Evolutionary conservation across 2,329 filamentous ascomycete genomes (phyloP).

Genomic region (Dactylonectria estremocensis): DNA sequence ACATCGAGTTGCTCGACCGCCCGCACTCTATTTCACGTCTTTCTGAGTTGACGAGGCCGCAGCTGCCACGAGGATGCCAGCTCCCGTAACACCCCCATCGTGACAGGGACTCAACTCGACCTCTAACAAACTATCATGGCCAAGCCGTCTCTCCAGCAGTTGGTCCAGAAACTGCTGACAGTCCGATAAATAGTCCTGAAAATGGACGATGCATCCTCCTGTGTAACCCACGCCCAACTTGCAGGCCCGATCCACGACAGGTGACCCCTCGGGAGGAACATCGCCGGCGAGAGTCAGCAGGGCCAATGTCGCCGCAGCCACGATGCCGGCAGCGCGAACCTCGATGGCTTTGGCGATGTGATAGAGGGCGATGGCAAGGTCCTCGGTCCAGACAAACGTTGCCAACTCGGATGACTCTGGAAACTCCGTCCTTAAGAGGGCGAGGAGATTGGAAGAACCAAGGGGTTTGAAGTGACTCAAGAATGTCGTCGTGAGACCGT

Average conservation of each 20-base stretch:
- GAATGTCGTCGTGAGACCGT: conserved; percentile 80
- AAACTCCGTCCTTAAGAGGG: conserved; percentile 67
- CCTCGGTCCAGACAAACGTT: conserved; percentile 74
- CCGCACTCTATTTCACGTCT: conserved; percentile 49
- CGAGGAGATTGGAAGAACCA: conserved; percentile 59
- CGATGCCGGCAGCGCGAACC: conserved; percentile 79
- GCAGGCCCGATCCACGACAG: conserved; percentile 43
- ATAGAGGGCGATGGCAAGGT: conserved; percentile 72
- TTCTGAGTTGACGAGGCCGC: conserved; percentile 55
- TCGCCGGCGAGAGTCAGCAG: conserved; percentile 79
- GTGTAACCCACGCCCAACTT: conserved; percentile 85
- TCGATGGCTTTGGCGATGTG: conserved; percentile 80
- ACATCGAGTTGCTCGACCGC: conserved; percentile 21
- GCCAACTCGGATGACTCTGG: conserved; percentile 61
- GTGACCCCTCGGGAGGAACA: conserved; percentile 60
- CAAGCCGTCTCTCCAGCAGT: conserved; percentile 57
- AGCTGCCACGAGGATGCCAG: conserved; percentile 72
- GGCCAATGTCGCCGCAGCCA: conserved; percentile 81
- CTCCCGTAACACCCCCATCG: conserved; percentile 74
- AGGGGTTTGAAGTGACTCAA: conserved; percentile 78
- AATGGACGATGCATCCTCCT: conserved; percentile 85
- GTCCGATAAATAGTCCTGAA: conserved; percentile 79
- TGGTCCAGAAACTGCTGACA: conserved; percentile 79
- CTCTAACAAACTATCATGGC: conserved; percentile 53
- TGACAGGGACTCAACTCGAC: conserved; percentile 70